Evolutionary conservation across 177 flowering plant genomes (phyloP), one percentile per base, ranked within the genome.

Genomic region (Vitis hybrid): DNA sequence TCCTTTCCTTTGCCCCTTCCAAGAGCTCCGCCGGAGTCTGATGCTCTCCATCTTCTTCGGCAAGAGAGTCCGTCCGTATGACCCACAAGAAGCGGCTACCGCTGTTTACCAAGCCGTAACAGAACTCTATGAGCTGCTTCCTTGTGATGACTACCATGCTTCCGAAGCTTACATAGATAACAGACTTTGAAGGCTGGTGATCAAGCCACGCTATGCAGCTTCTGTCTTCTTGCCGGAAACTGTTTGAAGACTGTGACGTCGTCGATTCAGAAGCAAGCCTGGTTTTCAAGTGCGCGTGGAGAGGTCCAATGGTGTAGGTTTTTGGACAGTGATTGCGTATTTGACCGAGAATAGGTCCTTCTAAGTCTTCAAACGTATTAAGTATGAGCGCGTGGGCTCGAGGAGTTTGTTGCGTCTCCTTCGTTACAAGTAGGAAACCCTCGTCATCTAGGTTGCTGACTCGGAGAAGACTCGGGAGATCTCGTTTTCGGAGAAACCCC

Each of bases 331-430:
- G 73, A n/a, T 56, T 19, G 9, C 85, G 82, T 17, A 83, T 73
- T 5, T 80, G 85, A 19, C 78, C 69, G 61, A 85, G 70, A 4
- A 76, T 62, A 0, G 80, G 82, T 0, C 79, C 82, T 70, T 87
- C 92, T 1, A 88, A 77, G 9, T 83, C 84, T 48, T 88, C 90
- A 55, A 88, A 83, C 2, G 87, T 85, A 83, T 89, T 89, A 68
- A 89, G 74, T 64, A 89, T 80, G 58, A 83, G 65, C 0, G 54
- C 85, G 0, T 64, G 50, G 0, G 85, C 81, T 56, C 65, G 70
- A 7, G 74, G 10, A 23, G 77, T 15, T 32, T 19, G 10, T 32
- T 18, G 65, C 15, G 84, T 79, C 69, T 75, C 80, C 0, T 4
- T 58, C 4, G 49, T 12, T 1, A 77, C 23, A 19, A 26, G 0